Base-by-base conservation (phyloP, 208 protist species). In the Kentomonas sorsogonicus region DNA sequence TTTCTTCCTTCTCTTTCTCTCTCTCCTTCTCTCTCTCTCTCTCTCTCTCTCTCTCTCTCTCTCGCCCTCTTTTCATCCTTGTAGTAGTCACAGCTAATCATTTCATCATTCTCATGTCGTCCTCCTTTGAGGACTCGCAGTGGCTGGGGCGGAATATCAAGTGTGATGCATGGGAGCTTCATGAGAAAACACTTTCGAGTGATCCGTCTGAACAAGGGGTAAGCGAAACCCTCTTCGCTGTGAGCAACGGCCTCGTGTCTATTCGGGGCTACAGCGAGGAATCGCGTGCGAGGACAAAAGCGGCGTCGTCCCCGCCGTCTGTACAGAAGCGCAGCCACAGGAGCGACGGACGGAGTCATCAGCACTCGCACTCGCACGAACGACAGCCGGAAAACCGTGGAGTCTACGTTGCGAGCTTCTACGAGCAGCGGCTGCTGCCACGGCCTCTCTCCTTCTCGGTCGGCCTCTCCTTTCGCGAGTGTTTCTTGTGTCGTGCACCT, bases 201-300 rank as follows among this genome's bases (percentile, higher is more conserved):
- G 65, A 58, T n/a, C n/a, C n/a, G 10, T 33, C n/a, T 0, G 68
- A 83, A 31, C 64, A 74, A 33, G 61, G 70, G 22, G 61, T 89
- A 16, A 85, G 85, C 51, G 89, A 95, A 56, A 75, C 80, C 4
- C 68, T 95, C 29, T 95, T 95, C 45, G 75, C 82, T 39, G 43
- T 93, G 16, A 76, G 85, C 33, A 95, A 95, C 59, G 89, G 89
- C 45, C 67, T 83, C 41, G 74, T 95, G 36, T 73, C 80, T 23
- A 69, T 95, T 18, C 83, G 85, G 13, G 89, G 89, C 18, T 90
- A 88, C 55, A 48, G 70, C 11, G 83, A 95, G 66, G 85, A 91
- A 44, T 44, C 33, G 68, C 29, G 51, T 56, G 48, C 50, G 40
- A 43, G 31, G 16, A 23, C 55, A 63, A 44, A 48, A 63, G 41